phyloP scores from a whole-genome alignment of 2,329 filamentous ascomycete genomes.

The Trichoderma koningiopsis region DNA sequence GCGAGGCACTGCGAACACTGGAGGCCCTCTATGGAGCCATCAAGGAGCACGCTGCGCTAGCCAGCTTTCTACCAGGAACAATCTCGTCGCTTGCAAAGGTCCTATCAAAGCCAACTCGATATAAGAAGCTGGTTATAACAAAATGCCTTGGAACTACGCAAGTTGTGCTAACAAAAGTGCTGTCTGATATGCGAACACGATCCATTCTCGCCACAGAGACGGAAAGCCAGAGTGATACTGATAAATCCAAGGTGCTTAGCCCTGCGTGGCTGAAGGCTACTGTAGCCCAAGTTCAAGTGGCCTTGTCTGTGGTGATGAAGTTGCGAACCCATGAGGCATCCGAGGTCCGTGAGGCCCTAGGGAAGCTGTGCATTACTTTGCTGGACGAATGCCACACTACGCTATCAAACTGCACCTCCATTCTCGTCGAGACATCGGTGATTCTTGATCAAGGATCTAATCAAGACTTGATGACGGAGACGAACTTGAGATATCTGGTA shows the following conservation, averaged over 20 bases:
- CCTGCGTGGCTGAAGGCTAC: slow-evolving; percentile 78
- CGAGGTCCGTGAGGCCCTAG: slow-evolving; percentile 69
- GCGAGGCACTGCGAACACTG: slow-evolving; percentile 68
- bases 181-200: slow-evolving; percentile 60
- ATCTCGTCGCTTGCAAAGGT: slow-evolving; percentile 79
- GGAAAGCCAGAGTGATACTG: slow-evolving; percentile 26
- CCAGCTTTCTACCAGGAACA: slow-evolving; percentile 84
- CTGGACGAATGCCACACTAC: slow-evolving; percentile 78
- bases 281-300: slow-evolving; percentile 77
- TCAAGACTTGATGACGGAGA: slow-evolving; percentile 44
- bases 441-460: slow-evolving; percentile 61
- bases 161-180: slow-evolving; percentile 54
- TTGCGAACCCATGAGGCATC: slow-evolving; percentile 69
- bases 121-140: slow-evolving; percentile 62
- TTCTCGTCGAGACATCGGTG: slow-evolving; percentile 82
- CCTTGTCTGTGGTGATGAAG: slow-evolving; percentile 75
- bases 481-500: slow-evolving; percentile 62
- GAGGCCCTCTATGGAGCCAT: slow-evolving; percentile 64
- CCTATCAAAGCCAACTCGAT: slow-evolving; percentile 66
- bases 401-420: slow-evolving; percentile 65
- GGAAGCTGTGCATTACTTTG: slow-evolving; percentile 71
- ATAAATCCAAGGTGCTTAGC: slow-evolving; percentile 46
- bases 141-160: slow-evolving; percentile 61
- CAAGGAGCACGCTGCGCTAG: slow-evolving; percentile 72
- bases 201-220: slow-evolving; percentile 44